These are phyloP conservation scores for Fusarium verticillioides DNA, from an alignment of 2,329 filamentous ascomycete species.

Conservation along the genomic window DNA sequence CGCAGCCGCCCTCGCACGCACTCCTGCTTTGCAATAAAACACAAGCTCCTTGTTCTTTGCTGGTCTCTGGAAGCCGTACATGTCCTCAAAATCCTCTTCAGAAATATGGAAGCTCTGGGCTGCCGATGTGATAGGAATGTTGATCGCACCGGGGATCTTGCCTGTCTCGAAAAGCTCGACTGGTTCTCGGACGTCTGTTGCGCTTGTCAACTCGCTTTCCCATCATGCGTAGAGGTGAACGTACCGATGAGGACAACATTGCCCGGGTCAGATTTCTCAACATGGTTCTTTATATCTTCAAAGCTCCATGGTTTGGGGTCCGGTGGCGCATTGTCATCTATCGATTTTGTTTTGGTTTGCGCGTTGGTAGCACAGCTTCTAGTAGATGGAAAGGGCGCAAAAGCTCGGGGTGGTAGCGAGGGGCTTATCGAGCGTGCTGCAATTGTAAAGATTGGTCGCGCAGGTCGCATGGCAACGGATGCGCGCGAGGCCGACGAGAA, in stretches of 20 bases:
- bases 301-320: constrained; percentile 60
- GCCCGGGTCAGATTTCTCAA: constrained; percentile 37
- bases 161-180: constrained; percentile 71
- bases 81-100: constrained; percentile 82
- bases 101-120: constrained; percentile 83
- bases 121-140: constrained; percentile 81
- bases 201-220: background rate
- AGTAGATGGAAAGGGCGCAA: constrained; percentile 6
- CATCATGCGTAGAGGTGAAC: background rate
- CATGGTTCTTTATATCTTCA: constrained; percentile 58
- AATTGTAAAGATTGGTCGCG: constrained; percentile 12
- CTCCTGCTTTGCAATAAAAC: constrained; percentile 94
- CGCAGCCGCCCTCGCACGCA: constrained; percentile 82
- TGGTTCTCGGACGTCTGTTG: constrained; percentile 78
- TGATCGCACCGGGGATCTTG: constrained; percentile 82
- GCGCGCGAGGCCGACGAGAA: constrained; percentile 33
- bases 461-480: constrained; percentile 13
- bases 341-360: background rate
- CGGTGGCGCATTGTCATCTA: background rate
- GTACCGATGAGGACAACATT: constrained; percentile 60
- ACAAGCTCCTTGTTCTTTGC: constrained; percentile 68
- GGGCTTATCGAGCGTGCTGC: constrained; percentile 9
- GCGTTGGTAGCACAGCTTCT: constrained; percentile 29
- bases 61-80: constrained; percentile 81
- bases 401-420: background rate